A percentile compares a stretch with the other conserved stretches of the same genome.
Evolutionary conservation across 495 filamentous ascomycete species (phyloP).

Genomic region (Extremus antarcticus): DNA sequence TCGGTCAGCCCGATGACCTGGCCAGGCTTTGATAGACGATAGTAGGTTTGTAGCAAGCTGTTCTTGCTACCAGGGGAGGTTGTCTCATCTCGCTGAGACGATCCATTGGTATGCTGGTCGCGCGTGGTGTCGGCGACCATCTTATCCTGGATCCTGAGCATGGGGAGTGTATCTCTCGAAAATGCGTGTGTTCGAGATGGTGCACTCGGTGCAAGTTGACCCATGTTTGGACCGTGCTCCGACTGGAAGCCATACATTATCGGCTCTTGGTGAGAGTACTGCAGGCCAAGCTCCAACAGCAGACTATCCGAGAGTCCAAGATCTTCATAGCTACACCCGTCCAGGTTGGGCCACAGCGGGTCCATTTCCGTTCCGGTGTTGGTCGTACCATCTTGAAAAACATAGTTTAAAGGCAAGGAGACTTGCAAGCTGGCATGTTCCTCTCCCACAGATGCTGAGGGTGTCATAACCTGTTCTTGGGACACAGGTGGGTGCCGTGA

Average conservation of each 20-base stretch:
- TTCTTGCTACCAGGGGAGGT: not conserved
- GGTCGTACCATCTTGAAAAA: no score
- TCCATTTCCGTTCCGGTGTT: no score
- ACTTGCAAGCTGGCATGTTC: not conserved
- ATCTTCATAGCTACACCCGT: not conserved
- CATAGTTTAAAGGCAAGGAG: not conserved
- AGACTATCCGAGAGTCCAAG: not conserved
- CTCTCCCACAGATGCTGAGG: not conserved
- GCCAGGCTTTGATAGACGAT: not conserved
- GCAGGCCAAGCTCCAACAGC: not conserved
- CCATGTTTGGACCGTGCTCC: not conserved
- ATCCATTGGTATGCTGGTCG: not conserved
- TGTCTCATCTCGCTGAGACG: not conserved
- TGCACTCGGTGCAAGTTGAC: no score
- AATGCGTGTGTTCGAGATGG: no score
- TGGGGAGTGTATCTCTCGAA: no score
- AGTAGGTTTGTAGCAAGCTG: conserved; percentile 1
- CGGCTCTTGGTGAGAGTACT: not conserved
- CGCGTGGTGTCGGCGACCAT: no score
- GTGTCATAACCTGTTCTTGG: not conserved
- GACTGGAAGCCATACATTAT: not conserved
- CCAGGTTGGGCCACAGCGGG: not conserved
- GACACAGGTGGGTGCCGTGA: not conserved
- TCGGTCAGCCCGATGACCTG: not conserved
- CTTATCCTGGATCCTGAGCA: no score